Percentiles rank a stretch among this genome's conserved stretches.
Conservation (phyloP, 805 yeast genomes). For the Pichia californica region DNA sequence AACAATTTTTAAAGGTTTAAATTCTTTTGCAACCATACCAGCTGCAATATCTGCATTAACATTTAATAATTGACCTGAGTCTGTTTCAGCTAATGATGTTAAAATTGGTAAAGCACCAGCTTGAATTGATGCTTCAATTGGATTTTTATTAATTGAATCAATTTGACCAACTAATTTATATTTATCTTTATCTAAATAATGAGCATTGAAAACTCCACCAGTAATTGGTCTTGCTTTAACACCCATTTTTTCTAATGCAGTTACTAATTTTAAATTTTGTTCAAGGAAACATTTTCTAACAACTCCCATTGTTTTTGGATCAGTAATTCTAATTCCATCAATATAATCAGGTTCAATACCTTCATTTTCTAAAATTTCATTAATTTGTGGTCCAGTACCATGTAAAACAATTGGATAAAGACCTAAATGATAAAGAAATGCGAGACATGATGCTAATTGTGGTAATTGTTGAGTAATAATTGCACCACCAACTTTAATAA, state of each 20-base stretch:
- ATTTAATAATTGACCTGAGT: slow-evolving; percentile 92
- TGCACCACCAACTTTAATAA: slow-evolving; percentile 98
- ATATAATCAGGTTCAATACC: slow-evolving; percentile 94
- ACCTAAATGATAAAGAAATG: slow-evolving; percentile 95
- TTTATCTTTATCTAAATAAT: slow-evolving; percentile 82
- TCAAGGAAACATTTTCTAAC: slow-evolving; percentile 93
- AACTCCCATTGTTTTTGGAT: slow-evolving; percentile 89
- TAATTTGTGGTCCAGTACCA: slow-evolving; percentile 99
- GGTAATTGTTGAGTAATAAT: slow-evolving; percentile 91
- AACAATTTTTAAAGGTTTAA: slow-evolving; percentile 95
- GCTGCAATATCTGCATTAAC: slow-evolving; percentile 99
- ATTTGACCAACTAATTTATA: slow-evolving; percentile 92
- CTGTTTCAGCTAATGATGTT: slow-evolving; percentile 94
- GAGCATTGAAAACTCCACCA: slow-evolving; percentile 94
- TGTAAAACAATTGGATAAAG: slow-evolving; percentile 93
- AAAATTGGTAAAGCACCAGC: slow-evolving; percentile 96
- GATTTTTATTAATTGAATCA: slow-evolving; percentile 76
- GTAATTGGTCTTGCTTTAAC: slow-evolving; percentile 98
- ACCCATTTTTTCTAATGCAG: slow-evolving; percentile 93
- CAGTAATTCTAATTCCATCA: slow-evolving; percentile 96
- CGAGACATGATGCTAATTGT: slow-evolving; percentile 90
- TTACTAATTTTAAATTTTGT: slow-evolving; percentile 90
- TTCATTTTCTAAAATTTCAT: slow-evolving; percentile 84
- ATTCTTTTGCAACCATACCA: slow-evolving; percentile 92
- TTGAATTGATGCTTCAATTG: slow-evolving; percentile 88